These are phyloP conservation scores for Candida sojae DNA, from an alignment of 1,139 yeast genomes.

Conservation along the genomic window DNA sequence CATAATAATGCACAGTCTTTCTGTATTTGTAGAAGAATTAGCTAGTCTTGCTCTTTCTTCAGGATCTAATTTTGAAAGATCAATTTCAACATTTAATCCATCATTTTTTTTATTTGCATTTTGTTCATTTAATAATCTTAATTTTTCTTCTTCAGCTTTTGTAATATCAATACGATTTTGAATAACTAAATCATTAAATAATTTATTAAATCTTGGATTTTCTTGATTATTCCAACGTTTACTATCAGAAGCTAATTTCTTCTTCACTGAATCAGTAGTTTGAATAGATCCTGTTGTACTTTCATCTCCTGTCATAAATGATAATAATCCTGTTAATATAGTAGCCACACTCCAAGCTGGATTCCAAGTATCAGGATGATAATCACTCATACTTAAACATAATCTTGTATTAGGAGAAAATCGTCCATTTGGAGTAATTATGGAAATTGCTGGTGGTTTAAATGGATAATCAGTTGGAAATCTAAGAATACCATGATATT, in stretches of 20 bases:
- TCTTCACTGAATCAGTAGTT: constrained; percentile 38
- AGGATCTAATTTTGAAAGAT: constrained; percentile 36
- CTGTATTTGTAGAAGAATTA: not conserved
- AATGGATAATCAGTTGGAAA: constrained; percentile 90
- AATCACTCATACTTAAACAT: constrained; percentile 88
- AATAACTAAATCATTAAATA: constrained; percentile 69
- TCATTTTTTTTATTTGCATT: constrained; percentile 9
- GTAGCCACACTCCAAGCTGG: constrained; percentile 95
- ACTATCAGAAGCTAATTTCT: constrained; percentile 50
- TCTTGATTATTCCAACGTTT: constrained; percentile 62
- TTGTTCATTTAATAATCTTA: constrained; percentile 6
- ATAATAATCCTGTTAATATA: constrained; percentile 77
- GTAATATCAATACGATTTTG: constrained; percentile 40
- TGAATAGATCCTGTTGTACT: constrained; percentile 41
- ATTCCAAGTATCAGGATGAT: constrained; percentile 93
- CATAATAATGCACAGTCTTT: not conserved
- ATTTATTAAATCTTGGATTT: constrained; percentile 55
- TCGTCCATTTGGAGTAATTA: constrained; percentile 86
- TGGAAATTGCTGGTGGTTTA: constrained; percentile 87
- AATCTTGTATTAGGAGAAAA: constrained; percentile 77
- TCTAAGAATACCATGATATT: constrained; percentile 82
- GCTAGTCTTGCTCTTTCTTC: constrained; percentile 43
- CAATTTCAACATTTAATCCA: constrained; percentile 12
- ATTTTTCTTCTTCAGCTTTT: constrained; percentile 11
- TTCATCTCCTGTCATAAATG: constrained; percentile 74